These are phyloP conservation scores for Cryptosporidium sp. DNA, from an alignment of 169 alveolate genomes.

Conservation along the genomic window DNA sequence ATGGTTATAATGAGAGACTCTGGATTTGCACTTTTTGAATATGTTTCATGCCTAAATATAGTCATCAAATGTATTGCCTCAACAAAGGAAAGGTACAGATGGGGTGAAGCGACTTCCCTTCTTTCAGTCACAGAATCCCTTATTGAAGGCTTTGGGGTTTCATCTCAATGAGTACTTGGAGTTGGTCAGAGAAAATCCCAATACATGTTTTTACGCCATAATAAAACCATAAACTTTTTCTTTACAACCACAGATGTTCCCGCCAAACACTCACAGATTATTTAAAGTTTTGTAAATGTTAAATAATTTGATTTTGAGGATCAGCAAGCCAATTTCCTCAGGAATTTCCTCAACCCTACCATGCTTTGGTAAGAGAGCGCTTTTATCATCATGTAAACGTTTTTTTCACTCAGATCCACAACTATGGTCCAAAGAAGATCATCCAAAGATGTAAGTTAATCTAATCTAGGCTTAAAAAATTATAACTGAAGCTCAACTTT, in stretches of 20 bases:
- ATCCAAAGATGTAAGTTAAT: slow-evolving; percentile 47
- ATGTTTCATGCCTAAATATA: slow-evolving; percentile 67
- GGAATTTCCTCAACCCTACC: neutral
- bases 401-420: slow-evolving; percentile 44
- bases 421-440: slow-evolving; percentile 17
- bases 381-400: neutral
- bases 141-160: slow-evolving; percentile 65
- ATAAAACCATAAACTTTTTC: neutral
- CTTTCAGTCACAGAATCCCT: slow-evolving; percentile 70
- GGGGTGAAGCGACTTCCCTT: slow-evolving; percentile 73
- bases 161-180: neutral
- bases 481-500: neutral
- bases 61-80: slow-evolving; percentile 67
- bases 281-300: neutral
- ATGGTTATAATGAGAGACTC: slow-evolving; percentile 69
- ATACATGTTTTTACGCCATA: neutral
- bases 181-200: neutral
- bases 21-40: slow-evolving; percentile 64
- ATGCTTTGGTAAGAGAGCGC: neutral
- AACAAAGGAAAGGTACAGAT: slow-evolving; percentile 58
- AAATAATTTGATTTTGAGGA: neutral
- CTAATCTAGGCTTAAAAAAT: neutral
- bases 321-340: slow-evolving; percentile 10
- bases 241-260: neutral
- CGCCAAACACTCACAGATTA: neutral